phyloP scores from a whole-genome alignment of 2,329 filamentous ascomycete species.

The Aspergillus versicolor region DNA sequence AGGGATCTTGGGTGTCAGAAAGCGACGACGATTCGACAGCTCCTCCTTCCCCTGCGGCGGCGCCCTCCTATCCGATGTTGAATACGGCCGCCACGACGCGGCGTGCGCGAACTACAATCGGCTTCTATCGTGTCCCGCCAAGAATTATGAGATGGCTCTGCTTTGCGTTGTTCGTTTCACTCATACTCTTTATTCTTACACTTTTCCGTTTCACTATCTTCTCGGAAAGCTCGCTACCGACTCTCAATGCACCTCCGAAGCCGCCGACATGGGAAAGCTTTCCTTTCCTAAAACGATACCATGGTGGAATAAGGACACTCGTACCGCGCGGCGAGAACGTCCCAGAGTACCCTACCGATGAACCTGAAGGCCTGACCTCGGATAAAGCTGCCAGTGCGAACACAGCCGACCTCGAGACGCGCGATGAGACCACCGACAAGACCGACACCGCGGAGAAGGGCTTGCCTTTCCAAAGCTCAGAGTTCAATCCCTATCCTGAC shows the following conservation, averaged over 20 bases:
- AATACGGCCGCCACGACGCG: slow-evolving; percentile 33
- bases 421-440: slow-evolving; percentile 22
- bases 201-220: slow-evolving; percentile 70
- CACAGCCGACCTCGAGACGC: slow-evolving; percentile 21
- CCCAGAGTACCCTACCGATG: slow-evolving; percentile 74
- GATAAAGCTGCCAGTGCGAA: slow-evolving; percentile 38
- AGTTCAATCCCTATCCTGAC: slow-evolving; percentile 68
- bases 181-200: slow-evolving; percentile 74
- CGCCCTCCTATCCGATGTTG: slow-evolving; percentile 53
- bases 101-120: slow-evolving; percentile 30
- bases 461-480: slow-evolving; percentile 47
- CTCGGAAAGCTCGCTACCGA: slow-evolving; percentile 28
- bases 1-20: slow-evolving; percentile 27
- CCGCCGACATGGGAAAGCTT: slow-evolving; percentile 82
- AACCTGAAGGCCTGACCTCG: slow-evolving; percentile 56
- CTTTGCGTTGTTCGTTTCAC: slow-evolving; percentile 64
- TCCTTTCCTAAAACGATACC: slow-evolving; percentile 81
- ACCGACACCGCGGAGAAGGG: neutral
- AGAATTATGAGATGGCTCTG: slow-evolving; percentile 77
- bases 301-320: slow-evolving; percentile 78
- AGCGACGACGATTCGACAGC: slow-evolving; percentile 30
- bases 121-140: slow-evolving; percentile 65
- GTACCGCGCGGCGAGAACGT: slow-evolving; percentile 64
- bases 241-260: slow-evolving; percentile 56
- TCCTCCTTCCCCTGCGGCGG: slow-evolving; percentile 50